Conservation (phyloP, 2,329 filamentous ascomycete genomes). For the Sodiomyces alkalinus region DNA sequence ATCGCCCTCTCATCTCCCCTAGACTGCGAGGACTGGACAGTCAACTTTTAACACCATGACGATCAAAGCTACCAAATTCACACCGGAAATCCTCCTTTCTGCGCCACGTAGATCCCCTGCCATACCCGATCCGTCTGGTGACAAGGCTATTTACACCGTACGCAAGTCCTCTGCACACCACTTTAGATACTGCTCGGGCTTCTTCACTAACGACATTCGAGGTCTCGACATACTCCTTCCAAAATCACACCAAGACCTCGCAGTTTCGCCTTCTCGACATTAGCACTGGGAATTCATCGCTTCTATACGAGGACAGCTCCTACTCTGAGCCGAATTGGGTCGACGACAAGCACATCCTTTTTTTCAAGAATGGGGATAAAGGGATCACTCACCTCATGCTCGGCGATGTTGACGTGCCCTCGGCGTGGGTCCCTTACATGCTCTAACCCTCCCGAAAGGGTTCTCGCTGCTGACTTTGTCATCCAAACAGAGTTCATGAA, state of each 20-base stretch:
- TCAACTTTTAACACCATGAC: no score
- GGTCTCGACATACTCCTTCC: slow-evolving; percentile 66
- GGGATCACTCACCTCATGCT: slow-evolving; percentile 31
- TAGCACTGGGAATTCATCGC: slow-evolving; percentile 44
- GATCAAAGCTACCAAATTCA: slow-evolving; percentile 54
- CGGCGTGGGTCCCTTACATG: no score
- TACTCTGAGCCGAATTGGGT: slow-evolving; percentile 67
- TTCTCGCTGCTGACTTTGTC: slow-evolving; percentile 7
- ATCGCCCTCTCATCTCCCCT: not conserved
- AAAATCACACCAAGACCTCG: slow-evolving; percentile 50
- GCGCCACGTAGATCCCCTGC: slow-evolving; percentile 58
- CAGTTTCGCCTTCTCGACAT: slow-evolving; percentile 62
- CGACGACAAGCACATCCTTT: slow-evolving; percentile 44
- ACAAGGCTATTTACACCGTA: slow-evolving; percentile 47
- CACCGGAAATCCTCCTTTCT: slow-evolving; percentile 61
- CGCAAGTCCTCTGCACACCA: no score
- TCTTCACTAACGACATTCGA: slow-evolving; percentile 15
- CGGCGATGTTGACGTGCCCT: slow-evolving; percentile 18
- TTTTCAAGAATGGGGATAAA: slow-evolving; percentile 35
- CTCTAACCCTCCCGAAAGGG: not conserved
- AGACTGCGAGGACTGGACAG: no score
- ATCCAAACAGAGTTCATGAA: slow-evolving; percentile 17
- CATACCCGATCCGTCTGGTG: slow-evolving; percentile 52
- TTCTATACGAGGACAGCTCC: slow-evolving; percentile 48
- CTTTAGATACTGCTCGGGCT: not conserved